Conservation (phyloP, 148 eudicot genomes). For the Rhododendron henanense region DNA sequence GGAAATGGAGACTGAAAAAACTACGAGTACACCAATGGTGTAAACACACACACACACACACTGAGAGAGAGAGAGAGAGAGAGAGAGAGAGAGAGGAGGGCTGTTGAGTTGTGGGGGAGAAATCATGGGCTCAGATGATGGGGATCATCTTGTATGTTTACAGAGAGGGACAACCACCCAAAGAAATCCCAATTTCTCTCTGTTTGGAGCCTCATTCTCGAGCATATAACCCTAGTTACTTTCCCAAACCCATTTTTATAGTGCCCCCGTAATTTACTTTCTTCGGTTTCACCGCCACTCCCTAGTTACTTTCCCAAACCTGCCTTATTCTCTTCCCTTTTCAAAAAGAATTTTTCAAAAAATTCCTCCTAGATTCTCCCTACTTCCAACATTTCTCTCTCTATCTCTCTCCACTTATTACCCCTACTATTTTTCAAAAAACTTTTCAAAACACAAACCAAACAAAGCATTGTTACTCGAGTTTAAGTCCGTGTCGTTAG, state of each 20-base stretch:
- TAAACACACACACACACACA: background rate
- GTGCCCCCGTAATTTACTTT: background rate
- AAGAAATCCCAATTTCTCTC: background rate
- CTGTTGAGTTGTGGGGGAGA: background rate
- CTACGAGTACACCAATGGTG: background rate
- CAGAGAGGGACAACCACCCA: constrained; percentile 1
- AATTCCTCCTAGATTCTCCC: no score
- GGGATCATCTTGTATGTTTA: background rate
- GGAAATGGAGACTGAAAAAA: background rate
- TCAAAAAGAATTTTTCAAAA: no score
- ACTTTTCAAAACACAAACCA: no score
- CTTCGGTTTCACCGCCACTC: background rate
- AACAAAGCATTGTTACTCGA: no score
- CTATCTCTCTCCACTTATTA: no score
- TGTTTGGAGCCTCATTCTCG: background rate
- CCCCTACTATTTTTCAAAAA: no score
- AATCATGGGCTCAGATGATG: background rate
- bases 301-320: no score
- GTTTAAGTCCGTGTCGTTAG: no score
- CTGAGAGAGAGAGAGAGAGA: background rate
- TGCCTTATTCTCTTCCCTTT: no score
- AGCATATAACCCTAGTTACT: background rate
- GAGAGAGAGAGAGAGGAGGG: background rate
- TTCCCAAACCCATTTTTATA: background rate
- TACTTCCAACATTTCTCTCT: no score